phyloP scores from a whole-genome alignment of 2,329 filamentous ascomycete species.

The Chaetomiaceae sp. region DNA sequence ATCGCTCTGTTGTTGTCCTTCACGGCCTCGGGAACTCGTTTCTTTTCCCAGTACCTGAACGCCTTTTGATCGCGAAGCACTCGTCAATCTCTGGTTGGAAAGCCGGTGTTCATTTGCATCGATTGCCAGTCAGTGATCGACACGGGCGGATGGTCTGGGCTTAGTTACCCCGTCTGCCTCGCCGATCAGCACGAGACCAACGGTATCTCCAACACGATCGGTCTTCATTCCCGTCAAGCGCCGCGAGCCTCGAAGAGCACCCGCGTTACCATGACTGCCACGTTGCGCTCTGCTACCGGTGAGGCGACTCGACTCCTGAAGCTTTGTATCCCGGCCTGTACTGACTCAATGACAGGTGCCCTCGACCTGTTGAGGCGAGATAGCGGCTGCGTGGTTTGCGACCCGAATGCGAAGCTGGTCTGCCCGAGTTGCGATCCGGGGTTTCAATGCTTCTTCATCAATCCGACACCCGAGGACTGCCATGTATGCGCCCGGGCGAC shows the following conservation, averaged over 20 bases:
- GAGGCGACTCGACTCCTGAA: background rate
- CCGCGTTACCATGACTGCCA: conserved; percentile 13
- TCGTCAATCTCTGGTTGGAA: no score
- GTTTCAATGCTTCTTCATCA: conserved; percentile 39
- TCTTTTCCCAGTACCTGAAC: no score
- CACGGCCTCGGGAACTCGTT: no score
- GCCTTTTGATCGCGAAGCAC: no score
- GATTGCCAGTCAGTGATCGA: conserved; percentile 17
- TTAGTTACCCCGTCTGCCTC: conserved; percentile 3
- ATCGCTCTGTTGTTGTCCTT: no score
- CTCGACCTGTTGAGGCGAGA: conserved; percentile 16
- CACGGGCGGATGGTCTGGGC: conserved; percentile 14
- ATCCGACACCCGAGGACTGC: conserved; percentile 42
- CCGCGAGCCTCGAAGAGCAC: background rate
- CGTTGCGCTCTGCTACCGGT: conserved; percentile 5
- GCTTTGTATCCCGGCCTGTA: background rate
- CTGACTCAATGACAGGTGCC: conserved; percentile 1
- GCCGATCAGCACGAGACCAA: conserved; percentile 9
- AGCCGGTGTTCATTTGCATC: background rate
- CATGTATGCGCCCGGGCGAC: conserved; percentile 41
- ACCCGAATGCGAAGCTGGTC: conserved; percentile 30
- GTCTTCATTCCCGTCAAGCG: background rate
- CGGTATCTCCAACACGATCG: conserved; percentile 3
- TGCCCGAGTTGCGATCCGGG: conserved; percentile 41
- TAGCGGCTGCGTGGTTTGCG: conserved; percentile 41